Conservation (phyloP, 805 yeast species). For the Yarrowia sp. region DNA sequence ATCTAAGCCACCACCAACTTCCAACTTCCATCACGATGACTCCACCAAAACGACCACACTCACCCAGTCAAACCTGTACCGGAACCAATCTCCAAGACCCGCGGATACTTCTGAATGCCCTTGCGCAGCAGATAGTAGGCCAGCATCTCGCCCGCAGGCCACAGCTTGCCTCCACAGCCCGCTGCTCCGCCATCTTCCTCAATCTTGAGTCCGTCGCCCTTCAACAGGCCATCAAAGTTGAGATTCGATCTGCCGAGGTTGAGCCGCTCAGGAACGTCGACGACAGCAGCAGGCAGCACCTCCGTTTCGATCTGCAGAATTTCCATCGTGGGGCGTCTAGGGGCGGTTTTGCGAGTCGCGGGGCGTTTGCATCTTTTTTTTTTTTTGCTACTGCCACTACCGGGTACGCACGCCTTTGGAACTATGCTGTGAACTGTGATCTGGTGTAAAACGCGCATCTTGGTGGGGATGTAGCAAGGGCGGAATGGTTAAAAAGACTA, state of each 20-base stretch:
- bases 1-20: too few species aligned
- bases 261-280: conserved; percentile 40
- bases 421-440: neutral
- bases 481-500: too few species aligned
- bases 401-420: neutral
- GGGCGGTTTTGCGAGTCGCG: neutral
- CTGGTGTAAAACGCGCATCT: too few species aligned
- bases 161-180: conserved; percentile 64
- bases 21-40: too few species aligned
- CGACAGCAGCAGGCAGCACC: conserved; percentile 38
- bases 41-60: too few species aligned
- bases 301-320: conserved; percentile 27
- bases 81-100: conserved; percentile 53
- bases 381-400: neutral
- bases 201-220: conserved; percentile 42
- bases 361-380: neutral
- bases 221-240: conserved; percentile 44
- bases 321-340: conserved; percentile 8
- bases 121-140: conserved; percentile 45
- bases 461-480: too few species aligned
- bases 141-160: conserved; percentile 60
- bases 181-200: conserved; percentile 57
- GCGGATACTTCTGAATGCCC: conserved; percentile 31
- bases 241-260: conserved; percentile 44
- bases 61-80: conserved; percentile 60